Evolutionary conservation across 163 green algal species (phyloP), one percentile per base, ranked within the genome.

Genomic region (Prototheca cutis): DNA sequence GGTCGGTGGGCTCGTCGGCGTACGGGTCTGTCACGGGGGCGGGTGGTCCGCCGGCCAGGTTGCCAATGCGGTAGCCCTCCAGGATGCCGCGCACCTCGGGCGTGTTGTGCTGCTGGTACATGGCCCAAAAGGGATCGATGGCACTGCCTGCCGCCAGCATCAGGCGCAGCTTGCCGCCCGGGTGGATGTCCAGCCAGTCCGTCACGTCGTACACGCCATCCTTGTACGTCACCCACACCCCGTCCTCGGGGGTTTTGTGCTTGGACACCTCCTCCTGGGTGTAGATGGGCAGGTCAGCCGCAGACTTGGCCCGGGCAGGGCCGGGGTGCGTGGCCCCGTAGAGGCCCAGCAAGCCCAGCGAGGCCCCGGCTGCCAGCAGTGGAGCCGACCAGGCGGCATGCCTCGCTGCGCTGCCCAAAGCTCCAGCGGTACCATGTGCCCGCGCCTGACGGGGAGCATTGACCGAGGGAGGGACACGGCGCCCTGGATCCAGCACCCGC

Each of bases 151-250:
- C 88, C 21, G 87, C 87, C 40, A 95, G 65, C 81, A 94, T 89
- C 64, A 95, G 81, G 39, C 85, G 85, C 6, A 48, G 33, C 2
- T 68, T 33, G 25, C 88, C 88, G 30, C 88, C 88, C 1, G 88
- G 88, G 62, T 95, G 88, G 58, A 74, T 59, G 55, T 83, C 74
- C 15, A 87, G 62, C 65, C 80, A 90, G 24, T 94, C 74, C 29
- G 87, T 94, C 27, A 96, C 80, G 61, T 96, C 88, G 58, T 94
- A 96, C 31, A 96, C 88, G 4, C 83, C 80, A 33, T 81, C 71
- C 55, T 87, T 82, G 72, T 85, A 89, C 0, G 83, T 94, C 7
- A 94, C 85, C 87, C 87, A 94, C 23, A 94, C 75, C 28, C 85
- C 40, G 23, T 68, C 58, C 27, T 85, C 70, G 6, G 62, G 70